phyloP scores from a whole-genome alignment of 23 red algal genomes.

The Cyanidium caldarium region DNA sequence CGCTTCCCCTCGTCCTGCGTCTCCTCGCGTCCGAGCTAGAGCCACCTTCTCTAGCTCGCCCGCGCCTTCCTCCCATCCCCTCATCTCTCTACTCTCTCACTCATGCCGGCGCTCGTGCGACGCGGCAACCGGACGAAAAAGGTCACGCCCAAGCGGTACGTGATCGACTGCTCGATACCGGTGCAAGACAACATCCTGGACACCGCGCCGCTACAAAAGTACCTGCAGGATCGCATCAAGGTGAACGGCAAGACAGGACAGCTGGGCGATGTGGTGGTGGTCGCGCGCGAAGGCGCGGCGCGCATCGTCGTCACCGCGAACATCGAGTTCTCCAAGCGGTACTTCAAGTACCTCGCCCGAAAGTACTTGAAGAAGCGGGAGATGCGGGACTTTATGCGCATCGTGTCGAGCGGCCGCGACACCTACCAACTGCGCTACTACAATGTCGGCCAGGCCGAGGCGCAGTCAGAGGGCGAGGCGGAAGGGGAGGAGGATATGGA shows the following conservation, averaged over 20 bases:
- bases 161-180: neutral
- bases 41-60: no score
- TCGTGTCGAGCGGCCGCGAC: constrained; percentile 61
- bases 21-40: no score
- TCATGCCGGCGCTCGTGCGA: neutral
- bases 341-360: constrained; percentile 79
- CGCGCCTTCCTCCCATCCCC: no score
- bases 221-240: constrained; percentile 71
- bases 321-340: constrained; percentile 67
- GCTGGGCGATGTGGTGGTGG: constrained; percentile 37
- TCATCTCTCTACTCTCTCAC: no score
- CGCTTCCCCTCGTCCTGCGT: no score
- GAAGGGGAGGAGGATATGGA: constrained; percentile 25
- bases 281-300: constrained; percentile 46
- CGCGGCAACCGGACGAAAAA: neutral
- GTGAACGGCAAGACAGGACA: constrained; percentile 73
- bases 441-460: constrained; percentile 78
- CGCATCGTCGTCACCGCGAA: constrained; percentile 46
- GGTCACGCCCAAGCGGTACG: neutral
- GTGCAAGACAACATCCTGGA: neutral
- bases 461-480: constrained; percentile 59
- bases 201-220: constrained; percentile 41
- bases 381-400: constrained; percentile 70
- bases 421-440: constrained; percentile 85
- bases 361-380: constrained; percentile 92